Conservation (phyloP, 2,329 filamentous ascomycete genomes). For the Drechslerella coelobrocha region DNA sequence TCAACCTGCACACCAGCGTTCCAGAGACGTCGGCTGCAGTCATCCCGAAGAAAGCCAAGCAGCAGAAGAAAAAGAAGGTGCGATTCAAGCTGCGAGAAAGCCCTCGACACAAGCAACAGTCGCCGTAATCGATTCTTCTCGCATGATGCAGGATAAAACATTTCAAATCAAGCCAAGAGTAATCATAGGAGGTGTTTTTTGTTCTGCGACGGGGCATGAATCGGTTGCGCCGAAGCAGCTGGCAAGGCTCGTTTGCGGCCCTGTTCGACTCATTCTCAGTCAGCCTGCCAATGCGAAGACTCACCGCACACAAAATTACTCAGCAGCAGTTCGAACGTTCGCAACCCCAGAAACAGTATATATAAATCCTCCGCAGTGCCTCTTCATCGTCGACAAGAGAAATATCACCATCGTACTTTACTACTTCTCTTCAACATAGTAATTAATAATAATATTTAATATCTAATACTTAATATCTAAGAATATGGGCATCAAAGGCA, state of each 20-base stretch:
- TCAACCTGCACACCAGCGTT: no score
- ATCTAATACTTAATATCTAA: conserved; percentile 26
- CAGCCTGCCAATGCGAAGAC: background rate
- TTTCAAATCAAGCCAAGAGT: background rate
- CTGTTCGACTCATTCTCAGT: background rate
- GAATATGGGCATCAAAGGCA: conserved; percentile 45
- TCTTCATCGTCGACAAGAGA: no score
- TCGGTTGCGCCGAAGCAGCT: background rate
- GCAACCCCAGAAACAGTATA: background rate
- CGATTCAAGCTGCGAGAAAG: conserved; percentile 21
- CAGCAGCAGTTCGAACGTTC: background rate
- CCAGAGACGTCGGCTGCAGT: no score
- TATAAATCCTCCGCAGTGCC: background rate
- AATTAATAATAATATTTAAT: conserved; percentile 16
- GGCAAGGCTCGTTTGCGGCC: background rate
- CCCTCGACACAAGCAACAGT: conserved; percentile 11
- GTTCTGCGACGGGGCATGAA: background rate
- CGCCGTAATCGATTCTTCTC: background rate
- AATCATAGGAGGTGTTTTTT: no score
- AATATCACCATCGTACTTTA: no score
- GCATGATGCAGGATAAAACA: no score
- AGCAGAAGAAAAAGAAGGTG: conserved; percentile 18
- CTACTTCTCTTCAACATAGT: no score
- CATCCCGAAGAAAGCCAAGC: background rate
- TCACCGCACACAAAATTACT: background rate